phyloP scores from a whole-genome alignment of 2,329 filamentous ascomycete species.

The Setomelanomma holmii region DNA sequence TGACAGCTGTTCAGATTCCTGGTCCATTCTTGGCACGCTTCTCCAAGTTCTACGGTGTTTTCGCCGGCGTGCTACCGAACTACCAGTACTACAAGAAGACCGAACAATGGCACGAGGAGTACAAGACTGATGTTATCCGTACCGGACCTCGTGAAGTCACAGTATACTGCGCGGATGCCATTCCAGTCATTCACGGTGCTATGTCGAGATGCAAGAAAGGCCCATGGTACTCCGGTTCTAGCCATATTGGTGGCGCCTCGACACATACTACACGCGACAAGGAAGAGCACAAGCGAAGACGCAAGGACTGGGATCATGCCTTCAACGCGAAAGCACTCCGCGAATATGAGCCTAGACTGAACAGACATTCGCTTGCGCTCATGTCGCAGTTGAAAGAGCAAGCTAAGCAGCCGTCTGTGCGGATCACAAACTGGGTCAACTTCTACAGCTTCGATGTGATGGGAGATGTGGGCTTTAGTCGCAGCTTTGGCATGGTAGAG shows the following conservation, averaged over 20 bases:
- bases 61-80: slow-evolving; percentile 23
- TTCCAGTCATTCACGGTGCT: slow-evolving; percentile 38
- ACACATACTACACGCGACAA: slow-evolving; percentile 39
- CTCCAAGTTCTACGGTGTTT: slow-evolving; percentile 49
- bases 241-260: slow-evolving; percentile 28
- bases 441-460: slow-evolving; percentile 59
- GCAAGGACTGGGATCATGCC: slow-evolving; percentile 43
- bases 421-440: slow-evolving; percentile 44
- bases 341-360: slow-evolving; percentile 46
- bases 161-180: slow-evolving; percentile 35
- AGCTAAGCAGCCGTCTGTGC: slow-evolving; percentile 21
- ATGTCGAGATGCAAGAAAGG: slow-evolving; percentile 40
- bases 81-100: slow-evolving; percentile 34
- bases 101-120: slow-evolving; percentile 34
- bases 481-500: slow-evolving; percentile 49
- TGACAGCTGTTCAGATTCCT: slow-evolving; percentile 33
- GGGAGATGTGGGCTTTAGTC: slow-evolving; percentile 54
- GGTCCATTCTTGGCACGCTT: slow-evolving; percentile 48
- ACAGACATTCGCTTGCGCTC: slow-evolving; percentile 34
- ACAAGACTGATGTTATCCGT: slow-evolving; percentile 41
- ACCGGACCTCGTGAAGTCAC: slow-evolving; percentile 45
- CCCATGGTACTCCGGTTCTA: slow-evolving; percentile 29
- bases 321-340: slow-evolving; percentile 43
- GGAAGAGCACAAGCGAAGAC: slow-evolving; percentile 35
- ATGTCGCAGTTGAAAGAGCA: slow-evolving; percentile 33